Evolutionary conservation across 2,329 filamentous ascomycete genomes (phyloP), one percentile per base, ranked within the genome.

Genomic region (Raffaelea albimanens): DNA sequence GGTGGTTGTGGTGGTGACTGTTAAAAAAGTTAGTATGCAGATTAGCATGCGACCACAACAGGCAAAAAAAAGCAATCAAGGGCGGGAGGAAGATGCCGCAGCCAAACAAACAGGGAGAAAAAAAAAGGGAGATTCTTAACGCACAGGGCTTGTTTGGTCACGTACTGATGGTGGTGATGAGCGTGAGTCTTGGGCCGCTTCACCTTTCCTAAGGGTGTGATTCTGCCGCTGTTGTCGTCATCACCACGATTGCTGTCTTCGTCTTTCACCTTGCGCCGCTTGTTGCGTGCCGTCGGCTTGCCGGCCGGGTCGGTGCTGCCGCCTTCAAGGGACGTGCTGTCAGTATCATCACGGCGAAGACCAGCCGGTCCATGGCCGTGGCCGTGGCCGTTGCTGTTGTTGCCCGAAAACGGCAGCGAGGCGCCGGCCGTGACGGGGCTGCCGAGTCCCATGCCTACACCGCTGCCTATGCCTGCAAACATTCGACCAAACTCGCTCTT

Each of bases 401-500:
- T 58, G 31, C 64, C 67, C 5, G 71, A 67, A 50, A 74, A 79
- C 1, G 74, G 70, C 34, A 72, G 56, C 38, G 67, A 64, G 4
- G 65, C 60, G 50, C 69, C 57, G 39, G 66, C 36, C 1, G 72
- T 64, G 3, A 72, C 67, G 2, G 76, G 75, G 55, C 74, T 78
- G 14, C 75, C 71, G 33, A 76, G 69, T 38, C 65, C 69, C 49
- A 55, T 52, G 52, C 66, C 71, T 29, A 76, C 71, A 52, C 71
- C 77, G 55, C 70, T 77, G 50, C 72, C 90, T 55, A 97, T 88
- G n/a, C 91, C 91, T 18, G 87, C 88, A 66, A 95, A 96, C 75
- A 96, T 95, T 52, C 88, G 83, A 23, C 90, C 90, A 61, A 96
- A 90, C 62, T 96, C 91, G 61, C 83, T 94, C 71, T 96, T 95